Evolutionary conservation across 2,329 filamentous ascomycete species (phyloP), one percentile per base, ranked within the genome.

Genomic region (Colletotrichum kahawae): DNA sequence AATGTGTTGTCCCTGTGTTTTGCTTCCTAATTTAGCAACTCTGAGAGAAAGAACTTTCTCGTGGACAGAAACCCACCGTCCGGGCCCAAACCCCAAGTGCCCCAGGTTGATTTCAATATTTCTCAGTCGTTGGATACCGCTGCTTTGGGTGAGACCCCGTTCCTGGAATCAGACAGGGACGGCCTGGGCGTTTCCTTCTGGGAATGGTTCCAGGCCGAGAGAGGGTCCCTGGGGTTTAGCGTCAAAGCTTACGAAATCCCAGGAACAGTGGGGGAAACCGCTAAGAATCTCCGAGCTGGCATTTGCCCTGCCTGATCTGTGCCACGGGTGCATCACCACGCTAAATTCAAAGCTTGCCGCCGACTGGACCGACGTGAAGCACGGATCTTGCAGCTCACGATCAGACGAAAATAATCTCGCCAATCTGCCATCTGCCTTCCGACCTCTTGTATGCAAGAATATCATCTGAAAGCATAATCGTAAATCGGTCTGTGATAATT

Each of bases 341-440:
- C 65, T 69, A 63, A 54, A n/a, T 13, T 59, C 29, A 24, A 16
- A 24, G 67, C 67, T 38, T n/a, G 27, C 6, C 54, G 38, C 27
- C 67, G 36, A 33, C 60, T 43, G 60, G 57, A 62, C 67, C 38
- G 13, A 16, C 48, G 34, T 24, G 29, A 71, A 29, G 54, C 56
- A 21, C 43, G n/a, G 43, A 34, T 48, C 34, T 24, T 18, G 5
- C 66, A 56, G 34, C 21, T 38, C 27, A 24, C 27, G 29, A 67
- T 71, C 68, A 21, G 68, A 74, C 60, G 67, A 54, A 66, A 71
- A 67, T 24, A 34, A 67, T 59, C 56, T 67, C 71, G 71, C 60
- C 36, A 71, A 71, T 63, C 68, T 62, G 27, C 38, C 38, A 71
- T 63, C 68, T 62, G 27, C 38, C 54, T 21, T 27, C 24, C 18